phyloP scores from a whole-genome alignment of 2,329 filamentous ascomycete species.

The Trichoderma oligosporum region DNA sequence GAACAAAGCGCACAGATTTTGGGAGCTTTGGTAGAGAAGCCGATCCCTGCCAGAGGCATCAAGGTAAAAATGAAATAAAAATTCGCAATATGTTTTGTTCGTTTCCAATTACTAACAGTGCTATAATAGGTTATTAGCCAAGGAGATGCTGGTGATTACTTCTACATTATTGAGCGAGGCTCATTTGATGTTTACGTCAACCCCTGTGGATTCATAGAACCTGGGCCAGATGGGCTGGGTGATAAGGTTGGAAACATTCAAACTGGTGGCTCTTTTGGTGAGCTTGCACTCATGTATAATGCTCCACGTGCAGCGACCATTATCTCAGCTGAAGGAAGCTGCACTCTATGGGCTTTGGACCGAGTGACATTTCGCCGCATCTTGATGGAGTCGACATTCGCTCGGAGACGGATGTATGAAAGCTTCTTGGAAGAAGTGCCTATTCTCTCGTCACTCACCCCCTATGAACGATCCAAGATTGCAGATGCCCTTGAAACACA shows the following conservation, averaged over 20 bases:
- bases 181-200: slow-evolving; percentile 91
- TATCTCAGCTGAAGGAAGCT: slow-evolving; percentile 71
- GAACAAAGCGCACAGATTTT: slow-evolving; percentile 86
- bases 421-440: slow-evolving; percentile 93
- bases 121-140: slow-evolving; percentile 79
- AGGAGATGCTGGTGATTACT: slow-evolving; percentile 93
- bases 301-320: slow-evolving; percentile 93
- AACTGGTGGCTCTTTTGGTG: slow-evolving; percentile 89
- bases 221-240: slow-evolving; percentile 79
- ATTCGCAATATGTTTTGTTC: background rate
- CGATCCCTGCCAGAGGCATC: slow-evolving; percentile 84
- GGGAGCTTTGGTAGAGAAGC: slow-evolving; percentile 88
- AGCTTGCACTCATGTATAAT: slow-evolving; percentile 98
- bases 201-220: slow-evolving; percentile 67
- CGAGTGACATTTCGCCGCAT: slow-evolving; percentile 96
- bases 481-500: slow-evolving; percentile 90
- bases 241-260: slow-evolving; percentile 76
- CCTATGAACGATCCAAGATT: slow-evolving; percentile 95
- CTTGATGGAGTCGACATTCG: slow-evolving; percentile 96
- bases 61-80: slow-evolving; percentile 45
- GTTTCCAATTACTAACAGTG: slow-evolving; percentile 25
- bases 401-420: slow-evolving; percentile 94
- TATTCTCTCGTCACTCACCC: slow-evolving; percentile 74
- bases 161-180: slow-evolving; percentile 93
- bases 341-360: slow-evolving; percentile 90